phyloP scores from a whole-genome alignment of 1,139 yeast genomes.

The Schizosaccharomyces versatilis region DNA sequence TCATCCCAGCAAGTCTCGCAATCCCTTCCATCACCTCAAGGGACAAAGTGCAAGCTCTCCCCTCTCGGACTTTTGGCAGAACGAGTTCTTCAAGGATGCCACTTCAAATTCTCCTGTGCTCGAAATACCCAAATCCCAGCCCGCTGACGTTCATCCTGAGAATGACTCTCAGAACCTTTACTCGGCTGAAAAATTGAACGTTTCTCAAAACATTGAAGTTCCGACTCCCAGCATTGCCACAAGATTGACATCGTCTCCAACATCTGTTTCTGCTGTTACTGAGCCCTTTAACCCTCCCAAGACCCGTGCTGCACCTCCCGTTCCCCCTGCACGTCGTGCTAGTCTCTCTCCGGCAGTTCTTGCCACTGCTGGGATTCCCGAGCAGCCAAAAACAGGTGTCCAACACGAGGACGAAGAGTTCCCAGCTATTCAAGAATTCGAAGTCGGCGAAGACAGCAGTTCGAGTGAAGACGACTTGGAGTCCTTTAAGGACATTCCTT shows the following conservation, averaged over 20 bases:
- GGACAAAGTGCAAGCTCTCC: background rate
- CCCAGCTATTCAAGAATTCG: background rate
- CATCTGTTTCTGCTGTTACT: background rate
- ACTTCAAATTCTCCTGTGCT: background rate
- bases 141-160: background rate
- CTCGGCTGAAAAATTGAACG: background rate
- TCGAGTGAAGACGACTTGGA: background rate
- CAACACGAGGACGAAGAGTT: background rate
- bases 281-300: background rate
- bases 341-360: background rate
- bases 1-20: background rate
- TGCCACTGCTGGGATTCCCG: background rate
- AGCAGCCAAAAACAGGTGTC: background rate
- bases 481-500: background rate
- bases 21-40: conserved; percentile 1
- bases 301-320: background rate
- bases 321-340: background rate
- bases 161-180: background rate
- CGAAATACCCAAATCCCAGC: background rate
- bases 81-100: background rate
- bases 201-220: background rate
- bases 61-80: background rate
- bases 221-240: background rate
- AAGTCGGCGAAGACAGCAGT: background rate
- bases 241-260: background rate